phyloP scores from a whole-genome alignment of 495 filamentous ascomycete species.

The Poronia punctata region DNA sequence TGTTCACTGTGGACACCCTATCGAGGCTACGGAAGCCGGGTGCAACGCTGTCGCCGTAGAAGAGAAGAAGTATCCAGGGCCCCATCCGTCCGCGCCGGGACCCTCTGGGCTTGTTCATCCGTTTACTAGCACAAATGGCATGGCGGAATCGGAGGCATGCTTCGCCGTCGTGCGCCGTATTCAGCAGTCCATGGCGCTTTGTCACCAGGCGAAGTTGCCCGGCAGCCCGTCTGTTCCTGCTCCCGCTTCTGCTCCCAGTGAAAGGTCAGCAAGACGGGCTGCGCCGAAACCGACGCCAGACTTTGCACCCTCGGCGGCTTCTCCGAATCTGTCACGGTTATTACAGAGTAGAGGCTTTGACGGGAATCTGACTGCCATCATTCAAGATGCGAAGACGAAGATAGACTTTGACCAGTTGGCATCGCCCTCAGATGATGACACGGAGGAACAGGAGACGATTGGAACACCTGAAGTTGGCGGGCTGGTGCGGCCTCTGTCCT shows the following conservation, averaged over 20 bases:
- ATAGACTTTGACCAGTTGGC: conserved; percentile 45
- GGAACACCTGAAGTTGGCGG: conserved; percentile 6
- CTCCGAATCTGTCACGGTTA: conserved; percentile 67
- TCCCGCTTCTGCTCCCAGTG: conserved; percentile 8
- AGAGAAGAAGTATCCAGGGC: conserved; percentile 26
- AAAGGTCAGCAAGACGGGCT: conserved; percentile 9
- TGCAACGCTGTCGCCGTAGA: conserved; percentile 42
- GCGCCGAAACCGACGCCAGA: conserved; percentile 5
- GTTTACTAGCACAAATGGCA: conserved; percentile 51
- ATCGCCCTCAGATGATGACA: conserved; percentile 38
- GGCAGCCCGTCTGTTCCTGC: conserved; percentile 36
- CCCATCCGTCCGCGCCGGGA: conserved; percentile 16
- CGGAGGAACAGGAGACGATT: conserved; percentile 37
- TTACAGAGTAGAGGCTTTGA: conserved; percentile 58
- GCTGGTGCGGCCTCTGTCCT: conserved; percentile 18
- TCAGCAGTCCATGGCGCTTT: conserved; percentile 39
- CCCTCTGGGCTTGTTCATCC: conserved; percentile 60
- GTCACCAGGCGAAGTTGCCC: conserved; percentile 38
- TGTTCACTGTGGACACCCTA: conserved; percentile 73
- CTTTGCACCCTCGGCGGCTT: conserved; percentile 58
- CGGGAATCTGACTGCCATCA: conserved; percentile 56
- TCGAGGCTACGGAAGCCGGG: conserved; percentile 62
- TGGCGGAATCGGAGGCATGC: conserved; percentile 48
- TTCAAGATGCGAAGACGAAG: conserved; percentile 50
- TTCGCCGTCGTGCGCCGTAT: conserved; percentile 41